Base-by-base conservation (phyloP, 2,329 filamentous ascomycete genomes). In the Westerdykella sp. region DNA sequence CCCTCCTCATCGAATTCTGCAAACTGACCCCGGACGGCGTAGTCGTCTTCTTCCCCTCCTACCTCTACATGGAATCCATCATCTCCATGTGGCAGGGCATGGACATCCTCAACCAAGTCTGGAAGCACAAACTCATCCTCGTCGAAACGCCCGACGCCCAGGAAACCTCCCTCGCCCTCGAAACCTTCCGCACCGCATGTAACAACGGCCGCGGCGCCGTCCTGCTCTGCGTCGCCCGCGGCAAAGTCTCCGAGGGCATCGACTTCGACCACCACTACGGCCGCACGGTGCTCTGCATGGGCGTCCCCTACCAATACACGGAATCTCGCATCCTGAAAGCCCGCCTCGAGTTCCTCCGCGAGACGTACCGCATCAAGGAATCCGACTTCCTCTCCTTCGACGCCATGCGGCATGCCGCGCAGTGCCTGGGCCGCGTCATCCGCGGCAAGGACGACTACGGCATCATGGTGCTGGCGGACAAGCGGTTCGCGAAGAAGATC, bases 201-300 rank as follows among this genome's bases (percentile, higher is more conserved):
- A 95, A 89, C 72, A 98, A 98, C 62, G 94, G 93, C 12, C 82
- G 94, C 44, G 93, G 93, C 14, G 94, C 93, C 1, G 84, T 98
- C 12, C 73, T 98, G 2, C 79, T 98, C 5, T 97, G 91, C 63
- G 93, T 98, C 66, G 93, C 93, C 1, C 85, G 93, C 66, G 93
- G 93, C 25, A 98, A 98, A 66, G 94, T 98, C 7, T 93, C 86
- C 1, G 93, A 98, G 67, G 94, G 94, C 38, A 97, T 98, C 54
- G 93, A 98, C 80, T 98, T 98, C 59, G 93, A 98, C 66, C 93
- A 98, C 61, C 93, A 98, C 60, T 98, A 96, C 65, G 93, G 93
- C 32, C 85, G 93, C 43, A 93, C 91, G 11, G 94, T 98, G 69
- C 66, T 98, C 39, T 96, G 90, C 62, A 96, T 98, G 53, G 93